A percentile compares a stretch with the other conserved stretches of the same genome.
These are phyloP conservation scores for Trichoderma sp. DNA, from an alignment of 2,329 filamentous ascomycete genomes.

Conservation along the genomic window DNA sequence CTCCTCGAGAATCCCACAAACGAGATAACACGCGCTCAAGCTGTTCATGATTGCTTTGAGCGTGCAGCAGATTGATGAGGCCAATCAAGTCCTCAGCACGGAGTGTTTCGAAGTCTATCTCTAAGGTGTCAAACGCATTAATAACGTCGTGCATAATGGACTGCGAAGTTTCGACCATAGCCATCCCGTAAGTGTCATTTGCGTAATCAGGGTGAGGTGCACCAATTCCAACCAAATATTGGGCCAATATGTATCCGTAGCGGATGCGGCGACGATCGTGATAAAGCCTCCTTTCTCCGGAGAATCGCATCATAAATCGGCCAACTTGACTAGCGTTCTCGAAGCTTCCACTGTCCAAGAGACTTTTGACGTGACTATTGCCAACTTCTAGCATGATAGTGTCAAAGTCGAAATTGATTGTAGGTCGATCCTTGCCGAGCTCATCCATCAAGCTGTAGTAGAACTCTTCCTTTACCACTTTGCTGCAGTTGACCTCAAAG, in stretches of 20 bases:
- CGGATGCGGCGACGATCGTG: constrained; percentile 37
- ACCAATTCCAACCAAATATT: constrained; percentile 42
- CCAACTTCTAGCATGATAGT: constrained; percentile 35
- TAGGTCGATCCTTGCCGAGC: constrained; percentile 34
- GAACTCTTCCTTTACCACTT: constrained; percentile 31
- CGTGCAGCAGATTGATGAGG: constrained; percentile 45
- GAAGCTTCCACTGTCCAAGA: not conserved
- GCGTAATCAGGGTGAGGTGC: constrained; percentile 33
- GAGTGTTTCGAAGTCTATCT: constrained; percentile 44
- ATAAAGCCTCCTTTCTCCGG: constrained; percentile 39
- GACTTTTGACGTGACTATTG: constrained; percentile 31
- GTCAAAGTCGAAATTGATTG: constrained; percentile 38
- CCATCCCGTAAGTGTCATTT: not conserved
- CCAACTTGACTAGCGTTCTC: not conserved
- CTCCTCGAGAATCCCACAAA: constrained; percentile 27
- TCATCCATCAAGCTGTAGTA: constrained; percentile 40
- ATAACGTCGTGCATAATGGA: constrained; percentile 30
- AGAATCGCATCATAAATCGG: not conserved
- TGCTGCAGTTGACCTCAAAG: not conserved
- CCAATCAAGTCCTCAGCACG: constrained; percentile 44
- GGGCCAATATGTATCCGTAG: constrained; percentile 45
- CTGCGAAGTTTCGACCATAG: not conserved
- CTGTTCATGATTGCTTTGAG: constrained; percentile 45
- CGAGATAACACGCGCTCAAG: constrained; percentile 35
- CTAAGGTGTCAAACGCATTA: constrained; percentile 37